Percentiles rank a stretch among this genome's conserved stretches.
These are phyloP conservation scores for Phycomyces nitens DNA, from an alignment of 192 early-diverging fungal species.

Conservation along the genomic window DNA sequence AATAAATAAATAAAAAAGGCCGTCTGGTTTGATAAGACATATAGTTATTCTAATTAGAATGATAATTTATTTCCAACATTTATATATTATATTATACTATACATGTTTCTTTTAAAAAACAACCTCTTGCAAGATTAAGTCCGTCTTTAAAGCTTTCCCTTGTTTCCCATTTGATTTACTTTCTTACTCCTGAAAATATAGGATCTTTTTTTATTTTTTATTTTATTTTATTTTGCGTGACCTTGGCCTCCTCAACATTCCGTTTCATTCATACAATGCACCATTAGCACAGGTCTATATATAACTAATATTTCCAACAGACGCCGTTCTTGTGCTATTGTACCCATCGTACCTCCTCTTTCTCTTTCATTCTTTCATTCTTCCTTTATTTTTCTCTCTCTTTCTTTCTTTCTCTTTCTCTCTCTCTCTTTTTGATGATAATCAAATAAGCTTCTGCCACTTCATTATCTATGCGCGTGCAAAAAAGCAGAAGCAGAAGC, in stretches of 20 bases:
- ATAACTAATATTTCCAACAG: not conserved
- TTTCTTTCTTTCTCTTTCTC: not conserved
- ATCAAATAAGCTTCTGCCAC: not conserved
- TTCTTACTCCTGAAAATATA: no score
- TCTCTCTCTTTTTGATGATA: conserved; percentile 1
- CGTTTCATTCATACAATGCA: conserved; percentile 5
- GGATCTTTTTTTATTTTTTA: conserved; percentile 2
- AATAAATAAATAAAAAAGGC: no score
- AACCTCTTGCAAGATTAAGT: no score
- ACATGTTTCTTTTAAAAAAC: no score
- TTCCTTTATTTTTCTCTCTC: conserved; percentile 11
- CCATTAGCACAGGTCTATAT: conserved; percentile 4
- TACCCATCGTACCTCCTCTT: not conserved
- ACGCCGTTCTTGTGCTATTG: not conserved
- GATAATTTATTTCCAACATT: no score
- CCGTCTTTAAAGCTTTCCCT: no score
- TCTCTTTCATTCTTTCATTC: conserved; percentile 3
- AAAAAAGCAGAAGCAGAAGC: no score
- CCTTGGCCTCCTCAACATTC: conserved; percentile 11
- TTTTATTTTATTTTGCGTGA: conserved; percentile 1
- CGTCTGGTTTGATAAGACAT: no score
- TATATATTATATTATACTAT: no score
- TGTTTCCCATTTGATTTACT: no score
- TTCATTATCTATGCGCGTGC: not conserved
- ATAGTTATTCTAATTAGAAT: no score